A percentile compares a stretch with the other conserved stretches of the same genome.
Conservation (phyloP, 2,329 filamentous ascomycete species). For the Colletotrichum orchidophilum region DNA sequence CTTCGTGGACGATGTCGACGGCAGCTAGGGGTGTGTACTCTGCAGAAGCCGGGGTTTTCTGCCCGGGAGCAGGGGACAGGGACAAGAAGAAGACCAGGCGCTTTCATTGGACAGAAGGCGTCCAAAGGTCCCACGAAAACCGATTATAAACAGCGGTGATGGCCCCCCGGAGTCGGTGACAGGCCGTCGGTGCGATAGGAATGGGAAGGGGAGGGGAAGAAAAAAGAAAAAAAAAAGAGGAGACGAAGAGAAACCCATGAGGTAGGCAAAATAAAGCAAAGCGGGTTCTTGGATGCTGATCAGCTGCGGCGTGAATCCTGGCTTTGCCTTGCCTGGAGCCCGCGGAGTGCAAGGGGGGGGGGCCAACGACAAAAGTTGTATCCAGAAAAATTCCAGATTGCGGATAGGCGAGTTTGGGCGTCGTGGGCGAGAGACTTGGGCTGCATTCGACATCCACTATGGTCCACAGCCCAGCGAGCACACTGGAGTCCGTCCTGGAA, state of each 20-base stretch:
- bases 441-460: slow-evolving; percentile 3
- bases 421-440: not conserved
- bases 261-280: slow-evolving; percentile 4
- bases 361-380: slow-evolving; percentile 18
- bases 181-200: slow-evolving; percentile 13
- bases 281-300: slow-evolving; percentile 22
- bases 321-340: slow-evolving; percentile 20
- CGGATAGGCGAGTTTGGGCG: slow-evolving; percentile 5
- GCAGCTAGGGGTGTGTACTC: not conserved
- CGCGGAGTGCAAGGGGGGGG: not conserved
- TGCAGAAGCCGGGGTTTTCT: not conserved
- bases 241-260: too few species aligned
- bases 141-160: slow-evolving; percentile 30
- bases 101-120: slow-evolving; percentile 9
- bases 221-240: not conserved
- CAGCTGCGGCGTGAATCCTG: slow-evolving; percentile 24
- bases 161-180: slow-evolving; percentile 24
- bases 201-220: not conserved
- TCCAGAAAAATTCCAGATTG: slow-evolving; percentile 31
- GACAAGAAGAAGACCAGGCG: not conserved
- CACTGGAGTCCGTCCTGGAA: not conserved
- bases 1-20: not conserved
- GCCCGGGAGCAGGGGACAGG: not conserved
- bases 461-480: not conserved
- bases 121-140: slow-evolving; percentile 11